Percentiles rank a stretch among this genome's conserved stretches.
phyloP scores from a whole-genome alignment of 176 grass and related monocot species.

The Aegilops umbellulata region DNA sequence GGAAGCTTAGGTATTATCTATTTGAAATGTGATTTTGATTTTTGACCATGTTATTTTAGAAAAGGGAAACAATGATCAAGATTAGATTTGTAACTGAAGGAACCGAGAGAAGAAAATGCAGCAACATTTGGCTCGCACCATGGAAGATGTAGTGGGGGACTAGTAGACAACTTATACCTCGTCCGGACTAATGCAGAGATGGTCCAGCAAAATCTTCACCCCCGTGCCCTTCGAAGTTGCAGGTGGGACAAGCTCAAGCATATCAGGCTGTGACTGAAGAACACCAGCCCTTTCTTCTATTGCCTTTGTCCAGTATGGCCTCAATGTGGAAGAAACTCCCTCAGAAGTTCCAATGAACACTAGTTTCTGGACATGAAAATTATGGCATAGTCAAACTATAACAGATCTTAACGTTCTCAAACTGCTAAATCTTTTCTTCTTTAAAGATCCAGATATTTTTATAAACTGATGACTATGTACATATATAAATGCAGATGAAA shows the following conservation, averaged over 20 bases:
- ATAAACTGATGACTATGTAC: slow-evolving; percentile 6
- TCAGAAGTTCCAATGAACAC: slow-evolving; percentile 81
- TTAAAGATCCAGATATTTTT: background rate
- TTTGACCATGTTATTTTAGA: too few species aligned
- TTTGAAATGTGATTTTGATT: background rate
- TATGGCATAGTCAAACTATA: slow-evolving; percentile 19
- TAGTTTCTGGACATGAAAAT: slow-evolving; percentile 68
- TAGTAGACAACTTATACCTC: slow-evolving; percentile 57
- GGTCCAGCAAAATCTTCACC: slow-evolving; percentile 76
- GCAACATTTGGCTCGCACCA: background rate
- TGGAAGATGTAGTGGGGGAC: background rate
- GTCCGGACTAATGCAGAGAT: slow-evolving; percentile 66
- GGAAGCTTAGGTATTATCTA: background rate
- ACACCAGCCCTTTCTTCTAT: slow-evolving; percentile 58
- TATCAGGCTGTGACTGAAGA: slow-evolving; percentile 81
- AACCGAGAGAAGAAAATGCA: background rate
- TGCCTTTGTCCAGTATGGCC: slow-evolving; percentile 84
- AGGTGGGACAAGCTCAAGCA: slow-evolving; percentile 94
- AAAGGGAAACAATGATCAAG: background rate
- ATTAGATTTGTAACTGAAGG: background rate
- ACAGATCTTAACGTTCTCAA: background rate
- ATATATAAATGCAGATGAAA: background rate
- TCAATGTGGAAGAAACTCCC: slow-evolving; percentile 57
- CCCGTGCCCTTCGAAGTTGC: slow-evolving; percentile 85
- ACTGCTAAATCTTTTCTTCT: background rate